Conservation (phyloP, 257 asterid species). For the Solanum sparsipilum region DNA sequence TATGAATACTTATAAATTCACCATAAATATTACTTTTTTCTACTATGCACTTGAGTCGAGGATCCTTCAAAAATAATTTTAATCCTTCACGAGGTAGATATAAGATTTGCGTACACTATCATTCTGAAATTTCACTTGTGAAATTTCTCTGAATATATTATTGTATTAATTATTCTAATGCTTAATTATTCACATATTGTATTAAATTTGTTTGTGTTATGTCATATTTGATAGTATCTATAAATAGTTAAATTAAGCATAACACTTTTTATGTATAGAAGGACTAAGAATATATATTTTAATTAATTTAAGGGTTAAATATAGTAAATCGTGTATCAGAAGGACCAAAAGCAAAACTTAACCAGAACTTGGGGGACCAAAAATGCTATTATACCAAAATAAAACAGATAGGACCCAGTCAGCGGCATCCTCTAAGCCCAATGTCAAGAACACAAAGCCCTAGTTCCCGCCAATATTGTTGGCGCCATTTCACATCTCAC, state of each 20-base stretch:
- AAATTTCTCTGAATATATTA: background rate
- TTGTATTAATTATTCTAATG: background rate
- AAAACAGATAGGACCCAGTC: background rate
- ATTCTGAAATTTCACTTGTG: rapidly evolving
- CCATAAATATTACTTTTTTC: background rate
- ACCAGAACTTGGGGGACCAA: background rate
- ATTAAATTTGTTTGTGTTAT: background rate
- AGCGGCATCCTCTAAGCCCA: background rate
- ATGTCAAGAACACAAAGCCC: background rate
- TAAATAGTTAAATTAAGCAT: background rate
- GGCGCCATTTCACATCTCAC: constrained; percentile 22
- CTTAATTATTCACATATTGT: background rate
- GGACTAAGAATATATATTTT: background rate
- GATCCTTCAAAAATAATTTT: background rate
- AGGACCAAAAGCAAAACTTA: background rate
- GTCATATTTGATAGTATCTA: background rate
- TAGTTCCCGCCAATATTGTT: constrained; percentile 47
- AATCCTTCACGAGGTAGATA: rapidly evolving
- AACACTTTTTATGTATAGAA: background rate
- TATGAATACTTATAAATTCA: background rate
- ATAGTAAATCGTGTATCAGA: background rate
- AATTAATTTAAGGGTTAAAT: background rate
- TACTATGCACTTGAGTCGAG: background rate
- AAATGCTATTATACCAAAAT: background rate
- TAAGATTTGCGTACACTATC: background rate